These are phyloP conservation scores for Geotrichum phurueaensis DNA, from an alignment of 1,139 yeast genomes.

Conservation along the genomic window DNA sequence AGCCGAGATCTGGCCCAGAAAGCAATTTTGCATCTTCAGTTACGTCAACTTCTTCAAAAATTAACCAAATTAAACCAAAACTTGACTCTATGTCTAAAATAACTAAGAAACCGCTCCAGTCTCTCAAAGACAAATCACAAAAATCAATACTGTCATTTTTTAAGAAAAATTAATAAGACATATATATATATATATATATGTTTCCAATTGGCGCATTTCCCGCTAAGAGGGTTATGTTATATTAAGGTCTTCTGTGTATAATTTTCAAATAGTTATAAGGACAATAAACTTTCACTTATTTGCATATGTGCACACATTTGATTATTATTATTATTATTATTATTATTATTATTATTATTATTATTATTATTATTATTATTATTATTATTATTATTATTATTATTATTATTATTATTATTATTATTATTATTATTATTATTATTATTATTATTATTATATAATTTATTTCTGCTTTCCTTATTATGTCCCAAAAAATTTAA, in stretches of 20 bases:
- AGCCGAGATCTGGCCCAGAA: neutral
- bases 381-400: neutral
- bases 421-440: too few species aligned
- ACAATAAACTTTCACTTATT: too few species aligned
- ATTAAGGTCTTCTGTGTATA: too few species aligned
- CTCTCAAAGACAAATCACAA: neutral
- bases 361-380: neutral
- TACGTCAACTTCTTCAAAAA: neutral
- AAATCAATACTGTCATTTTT: constrained; percentile 12
- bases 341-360: neutral
- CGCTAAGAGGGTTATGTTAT: too few species aligned
- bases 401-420: neutral
- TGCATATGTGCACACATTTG: neutral
- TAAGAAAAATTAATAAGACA: neutral
- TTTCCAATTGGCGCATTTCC: neutral
- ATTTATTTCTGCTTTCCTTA: neutral
- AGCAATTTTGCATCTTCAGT: neutral
- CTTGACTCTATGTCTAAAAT: neutral
- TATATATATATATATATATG: neutral
- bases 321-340: neutral
- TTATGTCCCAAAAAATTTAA: constrained; percentile 5
- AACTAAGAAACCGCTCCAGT: neutral
- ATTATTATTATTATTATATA: neutral
- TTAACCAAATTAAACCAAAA: neutral
- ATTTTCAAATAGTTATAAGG: too few species aligned